Conservation (phyloP, 495 filamentous ascomycete species). For the Glarea lozoyensis region DNA sequence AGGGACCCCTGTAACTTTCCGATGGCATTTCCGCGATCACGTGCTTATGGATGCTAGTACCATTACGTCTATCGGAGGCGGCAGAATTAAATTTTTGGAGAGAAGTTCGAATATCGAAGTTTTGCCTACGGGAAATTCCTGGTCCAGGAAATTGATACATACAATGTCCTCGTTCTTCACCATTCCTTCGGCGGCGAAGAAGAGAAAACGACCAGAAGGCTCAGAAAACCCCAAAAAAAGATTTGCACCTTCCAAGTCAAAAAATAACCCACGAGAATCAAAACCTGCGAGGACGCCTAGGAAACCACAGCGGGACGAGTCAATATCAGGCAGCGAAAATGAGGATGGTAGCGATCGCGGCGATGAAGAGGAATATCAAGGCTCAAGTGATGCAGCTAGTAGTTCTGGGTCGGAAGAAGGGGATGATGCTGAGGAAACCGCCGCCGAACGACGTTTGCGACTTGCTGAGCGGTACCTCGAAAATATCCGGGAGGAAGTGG, state of each 20-base stretch:
- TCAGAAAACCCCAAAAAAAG: constrained; percentile 33
- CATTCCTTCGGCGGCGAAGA: constrained; percentile 63
- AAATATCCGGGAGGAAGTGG: constrained; percentile 76
- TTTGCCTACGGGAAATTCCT: no score
- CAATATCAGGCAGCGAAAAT: constrained; percentile 87
- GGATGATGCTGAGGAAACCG: constrained; percentile 60
- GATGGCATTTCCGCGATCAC: no score
- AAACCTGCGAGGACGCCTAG: constrained; percentile 16
- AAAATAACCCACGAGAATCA: constrained; percentile 30
- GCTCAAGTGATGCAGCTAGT: constrained; percentile 33
- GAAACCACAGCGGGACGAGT: constrained; percentile 47
- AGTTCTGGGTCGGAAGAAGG: constrained; percentile 41
- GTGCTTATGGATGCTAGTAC: no score
- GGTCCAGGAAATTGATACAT: no score
- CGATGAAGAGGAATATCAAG: constrained; percentile 28
- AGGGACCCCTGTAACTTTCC: neutral
- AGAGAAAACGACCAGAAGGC: constrained; percentile 55
- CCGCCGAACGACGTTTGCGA: constrained; percentile 74
- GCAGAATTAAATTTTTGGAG: constrained; percentile 15
- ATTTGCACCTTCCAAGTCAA: constrained; percentile 26
- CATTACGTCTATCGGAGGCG: neutral
- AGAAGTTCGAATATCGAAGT: neutral
- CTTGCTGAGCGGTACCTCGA: constrained; percentile 90
- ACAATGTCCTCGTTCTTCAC: constrained; percentile 85
- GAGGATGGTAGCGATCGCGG: constrained; percentile 55